These are phyloP conservation scores for Sclerotinia spermophila DNA, from an alignment of 2,329 filamentous ascomycete genomes.

Conservation along the genomic window DNA sequence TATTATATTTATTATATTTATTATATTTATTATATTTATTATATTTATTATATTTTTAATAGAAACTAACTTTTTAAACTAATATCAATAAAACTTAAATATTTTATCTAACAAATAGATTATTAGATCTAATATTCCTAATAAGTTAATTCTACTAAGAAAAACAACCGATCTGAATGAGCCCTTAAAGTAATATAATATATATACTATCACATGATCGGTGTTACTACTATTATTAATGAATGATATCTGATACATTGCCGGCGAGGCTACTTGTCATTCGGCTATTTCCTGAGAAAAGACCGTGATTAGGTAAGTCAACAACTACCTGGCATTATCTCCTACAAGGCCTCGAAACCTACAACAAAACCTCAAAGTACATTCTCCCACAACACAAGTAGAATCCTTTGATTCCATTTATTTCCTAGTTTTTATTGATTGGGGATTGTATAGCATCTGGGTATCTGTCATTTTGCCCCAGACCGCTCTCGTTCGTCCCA, in stretches of 20 bases:
- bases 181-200: no score
- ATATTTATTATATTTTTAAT: no score
- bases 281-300: slow-evolving; percentile 15
- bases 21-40: no score
- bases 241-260: background rate
- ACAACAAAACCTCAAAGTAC: slow-evolving; percentile 1
- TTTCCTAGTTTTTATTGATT: background rate
- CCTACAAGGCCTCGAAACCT: background rate
- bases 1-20: no score
- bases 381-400: background rate
- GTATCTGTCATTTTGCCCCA: background rate
- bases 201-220: background rate
- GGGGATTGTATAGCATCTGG: background rate
- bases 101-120: no score
- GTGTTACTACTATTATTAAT: background rate
- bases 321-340: slow-evolving; percentile 21
- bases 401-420: background rate
- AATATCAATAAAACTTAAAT: no score
- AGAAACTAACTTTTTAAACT: no score
- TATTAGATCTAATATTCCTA: no score
- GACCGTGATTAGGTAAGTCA: slow-evolving; percentile 17
- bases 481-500: background rate
- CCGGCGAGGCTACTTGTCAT: slow-evolving; percentile 12
- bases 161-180: no score
- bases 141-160: no score